phyloP scores from a whole-genome alignment of 2,329 filamentous ascomycete species.

The Colletotrichum kahawae region DNA sequence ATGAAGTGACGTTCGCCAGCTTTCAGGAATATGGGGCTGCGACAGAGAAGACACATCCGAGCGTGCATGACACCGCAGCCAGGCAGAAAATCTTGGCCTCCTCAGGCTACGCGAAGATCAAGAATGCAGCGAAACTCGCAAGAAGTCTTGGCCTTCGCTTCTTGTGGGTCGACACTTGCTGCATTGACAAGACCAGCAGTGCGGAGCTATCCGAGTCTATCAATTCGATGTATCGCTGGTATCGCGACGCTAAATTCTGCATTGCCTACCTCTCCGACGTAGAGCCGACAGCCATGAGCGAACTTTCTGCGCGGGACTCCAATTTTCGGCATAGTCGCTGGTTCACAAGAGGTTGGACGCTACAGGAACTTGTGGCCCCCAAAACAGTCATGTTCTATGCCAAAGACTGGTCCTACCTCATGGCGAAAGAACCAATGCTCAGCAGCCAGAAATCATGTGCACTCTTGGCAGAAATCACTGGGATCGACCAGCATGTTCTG shows the following conservation, averaged over 20 bases:
- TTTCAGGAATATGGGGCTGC: background rate
- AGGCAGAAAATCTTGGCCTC: background rate
- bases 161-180: slow-evolving; percentile 29
- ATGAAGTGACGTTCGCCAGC: slow-evolving; percentile 32
- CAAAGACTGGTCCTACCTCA: background rate
- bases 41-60: background rate
- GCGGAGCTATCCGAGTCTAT: slow-evolving; percentile 24
- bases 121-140: background rate
- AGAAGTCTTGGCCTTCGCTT: slow-evolving; percentile 20
- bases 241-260: slow-evolving; percentile 23
- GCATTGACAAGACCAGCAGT: slow-evolving; percentile 7
- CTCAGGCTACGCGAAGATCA: background rate
- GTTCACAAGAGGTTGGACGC: slow-evolving; percentile 1
- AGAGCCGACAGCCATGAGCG: slow-evolving; percentile 51
- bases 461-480: background rate
- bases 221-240: slow-evolving; percentile 27
- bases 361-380: background rate
- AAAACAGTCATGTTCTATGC: background rate
- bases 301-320: slow-evolving; percentile 69
- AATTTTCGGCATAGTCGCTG: background rate
- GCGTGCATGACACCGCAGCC: background rate
- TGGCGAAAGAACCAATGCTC: background rate
- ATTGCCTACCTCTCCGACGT: slow-evolving; percentile 24
- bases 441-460: background rate
- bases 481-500: background rate